Evolutionary conservation across 2,329 filamentous ascomycete species (phyloP).

Genomic region (Cephalotrichum gorgonifer): DNA sequence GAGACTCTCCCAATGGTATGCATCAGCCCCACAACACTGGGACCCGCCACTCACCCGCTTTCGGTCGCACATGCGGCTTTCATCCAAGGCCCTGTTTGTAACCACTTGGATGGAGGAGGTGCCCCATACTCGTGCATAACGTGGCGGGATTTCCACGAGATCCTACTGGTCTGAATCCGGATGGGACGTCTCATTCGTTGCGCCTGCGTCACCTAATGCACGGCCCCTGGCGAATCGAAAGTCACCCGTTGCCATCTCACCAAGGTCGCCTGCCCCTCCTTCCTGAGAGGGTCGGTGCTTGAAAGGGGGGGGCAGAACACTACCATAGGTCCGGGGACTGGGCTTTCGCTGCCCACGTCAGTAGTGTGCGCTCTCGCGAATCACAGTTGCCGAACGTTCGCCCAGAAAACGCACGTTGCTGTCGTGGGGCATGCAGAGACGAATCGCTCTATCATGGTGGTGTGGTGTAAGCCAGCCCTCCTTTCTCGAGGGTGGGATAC

Average conservation of each 20-base stretch:
- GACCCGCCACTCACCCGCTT: too few species aligned
- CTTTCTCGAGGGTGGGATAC: not conserved
- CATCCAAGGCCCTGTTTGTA: too few species aligned
- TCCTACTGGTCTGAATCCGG: conserved; percentile 2
- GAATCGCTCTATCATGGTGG: not conserved
- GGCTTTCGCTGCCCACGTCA: not conserved
- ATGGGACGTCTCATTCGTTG: not conserved
- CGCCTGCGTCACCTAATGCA: not conserved
- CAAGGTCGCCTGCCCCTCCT: not conserved
- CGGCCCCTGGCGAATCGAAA: not conserved
- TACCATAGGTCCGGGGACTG: not conserved
- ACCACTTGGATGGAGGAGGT: too few species aligned
- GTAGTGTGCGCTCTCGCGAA: not conserved
- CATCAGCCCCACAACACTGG: too few species aligned
- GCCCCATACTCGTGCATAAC: not conserved
- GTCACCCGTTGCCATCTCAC: not conserved
- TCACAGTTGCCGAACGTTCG: not conserved
- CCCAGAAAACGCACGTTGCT: not conserved
- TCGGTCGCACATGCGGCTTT: too few species aligned
- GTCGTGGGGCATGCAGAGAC: not conserved
- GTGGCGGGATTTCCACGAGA: conserved; percentile 3
- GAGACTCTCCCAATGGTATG: too few species aligned
- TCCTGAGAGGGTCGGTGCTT: not conserved
- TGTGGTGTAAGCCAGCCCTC: not conserved
- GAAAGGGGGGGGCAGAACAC: too few species aligned